Conservation (phyloP, 768 basidiomycete species). For the Suillus ampliporus region DNA sequence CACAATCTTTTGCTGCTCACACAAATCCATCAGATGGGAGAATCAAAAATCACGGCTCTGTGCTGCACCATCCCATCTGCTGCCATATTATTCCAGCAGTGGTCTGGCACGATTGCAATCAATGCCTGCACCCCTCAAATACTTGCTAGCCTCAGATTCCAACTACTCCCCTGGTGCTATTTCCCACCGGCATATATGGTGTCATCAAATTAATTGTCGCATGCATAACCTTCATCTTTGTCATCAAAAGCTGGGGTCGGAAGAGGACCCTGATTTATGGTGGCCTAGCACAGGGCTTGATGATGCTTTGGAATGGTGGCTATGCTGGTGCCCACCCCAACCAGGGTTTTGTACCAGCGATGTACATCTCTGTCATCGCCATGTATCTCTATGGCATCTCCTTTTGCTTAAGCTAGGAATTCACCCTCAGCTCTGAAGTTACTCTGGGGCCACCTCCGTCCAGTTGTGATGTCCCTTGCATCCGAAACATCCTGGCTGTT, state of each 20-base stretch:
- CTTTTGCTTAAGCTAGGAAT: constrained; percentile 41
- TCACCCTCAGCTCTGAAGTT: constrained; percentile 39
- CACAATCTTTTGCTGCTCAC: constrained; percentile 25
- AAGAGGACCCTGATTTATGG: constrained; percentile 43
- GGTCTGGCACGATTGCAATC: constrained; percentile 47
- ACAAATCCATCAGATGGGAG: constrained; percentile 41
- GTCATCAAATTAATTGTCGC: constrained; percentile 43
- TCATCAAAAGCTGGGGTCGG: constrained; percentile 46
- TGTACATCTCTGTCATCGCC: constrained; percentile 41
- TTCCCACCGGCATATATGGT: constrained; percentile 49
- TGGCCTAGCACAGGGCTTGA: constrained; percentile 39
- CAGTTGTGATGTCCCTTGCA: constrained; percentile 38
- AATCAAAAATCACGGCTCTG: constrained; percentile 32
- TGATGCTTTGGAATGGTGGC: constrained; percentile 44
- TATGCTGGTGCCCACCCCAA: constrained; percentile 37
- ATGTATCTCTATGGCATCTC: constrained; percentile 43
- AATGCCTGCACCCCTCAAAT: constrained; percentile 46
- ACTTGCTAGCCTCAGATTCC: constrained; percentile 42
- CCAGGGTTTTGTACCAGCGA: constrained; percentile 29
- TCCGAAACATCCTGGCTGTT: constrained; percentile 41
- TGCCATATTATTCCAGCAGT: constrained; percentile 44
- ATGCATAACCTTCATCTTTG: constrained; percentile 36
- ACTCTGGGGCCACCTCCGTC: constrained; percentile 42
- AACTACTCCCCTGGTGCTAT: constrained; percentile 34
- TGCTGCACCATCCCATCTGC: constrained; percentile 39